Percentiles rank a stretch among this genome's conserved stretches.
phyloP scores from a whole-genome alignment of 768 basidiomycete species.

The Paxillus involutus region DNA sequence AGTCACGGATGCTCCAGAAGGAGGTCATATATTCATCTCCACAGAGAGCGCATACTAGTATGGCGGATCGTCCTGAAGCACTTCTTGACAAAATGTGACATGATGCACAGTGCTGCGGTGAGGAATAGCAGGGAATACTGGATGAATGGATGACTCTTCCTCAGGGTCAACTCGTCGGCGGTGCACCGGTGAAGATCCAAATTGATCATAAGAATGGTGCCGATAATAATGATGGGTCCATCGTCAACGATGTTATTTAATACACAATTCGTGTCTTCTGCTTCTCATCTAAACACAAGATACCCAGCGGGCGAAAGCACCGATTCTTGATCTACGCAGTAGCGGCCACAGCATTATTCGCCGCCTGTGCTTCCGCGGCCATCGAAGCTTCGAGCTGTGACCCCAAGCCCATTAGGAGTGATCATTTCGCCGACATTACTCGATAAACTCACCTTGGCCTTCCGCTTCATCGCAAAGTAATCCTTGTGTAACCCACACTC shows the following conservation, averaged over 20 bases:
- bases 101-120: too few species aligned
- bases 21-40: too few species aligned
- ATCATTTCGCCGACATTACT: not conserved
- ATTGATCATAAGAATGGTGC: too few species aligned
- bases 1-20: too few species aligned
- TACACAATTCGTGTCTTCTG: not conserved
- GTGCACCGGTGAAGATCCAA: not conserved
- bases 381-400: constrained; percentile 2
- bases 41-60: too few species aligned
- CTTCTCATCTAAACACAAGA: not conserved
- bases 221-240: not conserved
- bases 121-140: too few species aligned
- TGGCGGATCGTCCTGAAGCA: too few species aligned
- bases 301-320: not conserved
- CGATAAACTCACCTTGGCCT: constrained; percentile 38
- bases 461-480: constrained; percentile 74
- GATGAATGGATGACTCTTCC: too few species aligned
- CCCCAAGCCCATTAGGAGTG: not conserved
- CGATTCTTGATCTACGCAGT: not conserved
- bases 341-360: not conserved
- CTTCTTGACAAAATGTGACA: too few species aligned
- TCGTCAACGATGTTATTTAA: not conserved
- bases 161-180: not conserved
- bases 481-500: constrained; percentile 96
- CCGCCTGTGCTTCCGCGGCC: not conserved